These are phyloP conservation scores for Candida taoyuanica DNA, from an alignment of 805 yeast genomes.

Conservation along the genomic window DNA sequence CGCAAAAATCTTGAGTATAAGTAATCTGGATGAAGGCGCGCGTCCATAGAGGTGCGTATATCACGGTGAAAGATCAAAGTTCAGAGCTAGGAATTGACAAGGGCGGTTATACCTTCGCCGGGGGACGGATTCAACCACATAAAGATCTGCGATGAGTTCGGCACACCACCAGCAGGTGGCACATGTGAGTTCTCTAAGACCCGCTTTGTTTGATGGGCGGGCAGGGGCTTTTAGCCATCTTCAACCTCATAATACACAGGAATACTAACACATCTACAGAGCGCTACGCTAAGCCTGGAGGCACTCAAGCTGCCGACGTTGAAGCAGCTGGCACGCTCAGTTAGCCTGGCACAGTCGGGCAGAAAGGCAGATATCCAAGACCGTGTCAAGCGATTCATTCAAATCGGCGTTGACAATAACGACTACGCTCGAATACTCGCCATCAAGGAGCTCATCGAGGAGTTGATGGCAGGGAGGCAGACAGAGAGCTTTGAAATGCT, in stretches of 20 bases:
- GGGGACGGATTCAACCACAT: no score
- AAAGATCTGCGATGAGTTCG: no score
- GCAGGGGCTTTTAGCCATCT: no score
- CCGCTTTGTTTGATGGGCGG: no score
- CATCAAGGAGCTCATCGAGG: slow-evolving; percentile 39
- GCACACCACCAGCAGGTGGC: not conserved
- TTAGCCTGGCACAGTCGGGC: slow-evolving; percentile 49
- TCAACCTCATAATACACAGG: no score
- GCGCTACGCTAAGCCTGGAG: not conserved
- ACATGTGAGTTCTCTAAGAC: not conserved
- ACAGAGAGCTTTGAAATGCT: slow-evolving; percentile 36
- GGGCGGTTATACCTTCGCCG: no score
- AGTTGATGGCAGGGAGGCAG: slow-evolving; percentile 35
- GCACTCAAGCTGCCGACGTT: slow-evolving; percentile 42
- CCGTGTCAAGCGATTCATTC: slow-evolving; percentile 44
- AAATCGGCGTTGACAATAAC: slow-evolving; percentile 35
- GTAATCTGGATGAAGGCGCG: no score
- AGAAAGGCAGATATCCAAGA: slow-evolving; percentile 57
- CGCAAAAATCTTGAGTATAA: no score
- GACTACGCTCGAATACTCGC: slow-evolving; percentile 42
- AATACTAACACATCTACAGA: slow-evolving; percentile 1
- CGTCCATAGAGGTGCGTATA: no score
- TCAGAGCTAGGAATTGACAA: no score
- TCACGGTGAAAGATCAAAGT: no score
- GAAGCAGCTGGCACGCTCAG: slow-evolving; percentile 46